phyloP scores from a whole-genome alignment of 768 basidiomycete species.

The Guyanaporus albipodus region DNA sequence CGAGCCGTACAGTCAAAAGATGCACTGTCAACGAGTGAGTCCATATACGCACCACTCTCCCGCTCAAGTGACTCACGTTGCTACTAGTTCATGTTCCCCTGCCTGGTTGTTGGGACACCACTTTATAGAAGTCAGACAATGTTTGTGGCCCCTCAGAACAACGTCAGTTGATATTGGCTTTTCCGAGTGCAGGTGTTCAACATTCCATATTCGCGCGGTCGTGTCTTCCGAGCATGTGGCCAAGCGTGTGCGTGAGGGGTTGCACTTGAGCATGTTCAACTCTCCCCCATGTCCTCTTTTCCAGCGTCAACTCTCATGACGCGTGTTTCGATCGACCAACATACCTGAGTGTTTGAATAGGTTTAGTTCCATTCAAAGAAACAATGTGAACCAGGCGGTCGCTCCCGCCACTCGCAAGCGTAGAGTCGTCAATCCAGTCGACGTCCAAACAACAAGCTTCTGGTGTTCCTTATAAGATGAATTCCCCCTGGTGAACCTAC shows the following conservation, averaged over 20 bases:
- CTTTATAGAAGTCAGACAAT: constrained; percentile 59
- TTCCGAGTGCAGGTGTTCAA: constrained; percentile 42
- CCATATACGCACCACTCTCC: neutral
- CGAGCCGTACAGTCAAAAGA: constrained; percentile 80
- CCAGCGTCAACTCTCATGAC: constrained; percentile 5
- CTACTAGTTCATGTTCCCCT: constrained; percentile 57
- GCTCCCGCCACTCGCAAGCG: constrained; percentile 72
- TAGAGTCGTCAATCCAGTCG: constrained; percentile 70
- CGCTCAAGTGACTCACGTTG: constrained; percentile 52
- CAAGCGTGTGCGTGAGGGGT: constrained; percentile 58
- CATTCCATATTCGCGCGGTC: constrained; percentile 74
- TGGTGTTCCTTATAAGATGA: constrained; percentile 11
- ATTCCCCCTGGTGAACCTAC: neutral
- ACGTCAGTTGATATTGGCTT: constrained; percentile 21
- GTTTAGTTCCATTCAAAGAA: constrained; percentile 47
- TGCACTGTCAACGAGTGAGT: constrained; percentile 40
- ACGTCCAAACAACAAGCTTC: constrained; percentile 77
- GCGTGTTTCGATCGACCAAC: constrained; percentile 23
- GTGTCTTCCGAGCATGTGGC: constrained; percentile 82
- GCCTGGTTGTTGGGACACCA: constrained; percentile 61
- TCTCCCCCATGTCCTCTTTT: constrained; percentile 70
- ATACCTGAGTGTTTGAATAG: constrained; percentile 61
- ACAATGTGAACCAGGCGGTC: constrained; percentile 62
- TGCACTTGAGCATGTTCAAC: constrained; percentile 74
- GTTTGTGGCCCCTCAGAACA: constrained; percentile 59